These are phyloP conservation scores for Pseudoscleropodium purum DNA, from an alignment of 225 moss, liverwort and hornwort species.

Conservation along the genomic window DNA sequence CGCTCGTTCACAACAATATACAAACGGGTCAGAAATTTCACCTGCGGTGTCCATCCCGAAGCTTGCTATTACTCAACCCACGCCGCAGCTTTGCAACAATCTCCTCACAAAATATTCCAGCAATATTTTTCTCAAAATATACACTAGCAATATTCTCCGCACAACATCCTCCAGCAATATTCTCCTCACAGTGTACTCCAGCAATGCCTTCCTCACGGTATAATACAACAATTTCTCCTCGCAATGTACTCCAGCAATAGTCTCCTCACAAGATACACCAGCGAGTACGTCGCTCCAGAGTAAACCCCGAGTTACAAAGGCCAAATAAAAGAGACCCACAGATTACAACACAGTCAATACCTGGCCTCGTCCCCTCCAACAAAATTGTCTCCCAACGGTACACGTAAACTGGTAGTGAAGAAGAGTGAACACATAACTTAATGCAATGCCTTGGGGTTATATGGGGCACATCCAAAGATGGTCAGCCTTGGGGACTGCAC, in stretches of 20 bases:
- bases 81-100: not conserved
- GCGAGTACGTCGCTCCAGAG: not conserved
- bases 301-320: not conserved
- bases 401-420: not conserved
- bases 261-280: not conserved
- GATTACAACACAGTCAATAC: not conserved
- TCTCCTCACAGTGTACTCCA: not conserved
- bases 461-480: not conserved
- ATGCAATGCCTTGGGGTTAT: not conserved
- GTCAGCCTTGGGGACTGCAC: not conserved
- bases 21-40: not conserved
- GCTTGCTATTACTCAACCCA: not conserved
- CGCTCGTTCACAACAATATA: not conserved
- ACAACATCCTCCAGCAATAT: not conserved
- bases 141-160: not conserved
- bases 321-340: not conserved
- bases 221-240: not conserved
- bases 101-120: not conserved
- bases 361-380: not conserved
- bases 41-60: not conserved
- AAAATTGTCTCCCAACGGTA: not conserved
- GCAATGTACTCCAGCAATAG: not conserved
- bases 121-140: not conserved
- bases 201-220: too few relatives aligned
- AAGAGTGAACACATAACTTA: too few relatives aligned